Conservation (phyloP, 1,284 basidiomycete genomes). For the Apiotrichum mycotoxinovorans region DNA sequence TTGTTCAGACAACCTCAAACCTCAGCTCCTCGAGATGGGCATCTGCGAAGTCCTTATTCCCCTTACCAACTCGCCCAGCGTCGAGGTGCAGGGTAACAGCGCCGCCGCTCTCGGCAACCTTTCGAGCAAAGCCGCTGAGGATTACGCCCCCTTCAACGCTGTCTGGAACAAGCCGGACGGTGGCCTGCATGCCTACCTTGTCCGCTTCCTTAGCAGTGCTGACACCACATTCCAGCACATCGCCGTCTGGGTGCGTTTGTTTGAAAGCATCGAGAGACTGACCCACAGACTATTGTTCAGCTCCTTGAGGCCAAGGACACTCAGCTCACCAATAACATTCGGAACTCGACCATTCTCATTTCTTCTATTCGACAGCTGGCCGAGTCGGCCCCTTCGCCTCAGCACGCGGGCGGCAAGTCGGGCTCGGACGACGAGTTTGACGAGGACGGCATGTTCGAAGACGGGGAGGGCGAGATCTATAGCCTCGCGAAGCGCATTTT, state of each 20-base stretch:
- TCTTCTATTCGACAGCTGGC: conserved; percentile 80
- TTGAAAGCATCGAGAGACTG: background rate
- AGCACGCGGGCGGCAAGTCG: conserved; percentile 1
- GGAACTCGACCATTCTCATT: conserved; percentile 71
- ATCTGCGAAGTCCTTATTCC: conserved; percentile 98
- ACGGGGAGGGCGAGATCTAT: conserved; percentile 65
- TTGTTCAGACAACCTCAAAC: conserved; percentile 80
- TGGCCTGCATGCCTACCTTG: conserved; percentile 91
- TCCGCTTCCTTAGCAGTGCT: conserved; percentile 86
- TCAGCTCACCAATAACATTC: conserved; percentile 84
- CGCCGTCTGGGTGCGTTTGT: conserved; percentile 71
- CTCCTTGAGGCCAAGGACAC: conserved; percentile 90
- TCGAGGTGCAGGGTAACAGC: conserved; percentile 98
- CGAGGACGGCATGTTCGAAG: conserved; percentile 64
- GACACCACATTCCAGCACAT: conserved; percentile 99
- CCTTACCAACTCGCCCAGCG: conserved; percentile 88
- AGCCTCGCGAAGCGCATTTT: conserved; percentile 76
- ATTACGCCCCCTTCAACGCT: conserved; percentile 95
- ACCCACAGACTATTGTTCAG: conserved; percentile 77
- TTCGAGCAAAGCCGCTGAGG: conserved; percentile 89
- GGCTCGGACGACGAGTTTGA: conserved; percentile 62
- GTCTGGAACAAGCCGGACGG: conserved; percentile 98
- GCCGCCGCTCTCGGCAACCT: conserved; percentile 97
- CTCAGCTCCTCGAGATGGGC: conserved; percentile 93
- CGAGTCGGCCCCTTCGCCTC: conserved; percentile 68